phyloP scores from a whole-genome alignment of 2,329 filamentous ascomycete species.

The Biscogniauxia marginata region DNA sequence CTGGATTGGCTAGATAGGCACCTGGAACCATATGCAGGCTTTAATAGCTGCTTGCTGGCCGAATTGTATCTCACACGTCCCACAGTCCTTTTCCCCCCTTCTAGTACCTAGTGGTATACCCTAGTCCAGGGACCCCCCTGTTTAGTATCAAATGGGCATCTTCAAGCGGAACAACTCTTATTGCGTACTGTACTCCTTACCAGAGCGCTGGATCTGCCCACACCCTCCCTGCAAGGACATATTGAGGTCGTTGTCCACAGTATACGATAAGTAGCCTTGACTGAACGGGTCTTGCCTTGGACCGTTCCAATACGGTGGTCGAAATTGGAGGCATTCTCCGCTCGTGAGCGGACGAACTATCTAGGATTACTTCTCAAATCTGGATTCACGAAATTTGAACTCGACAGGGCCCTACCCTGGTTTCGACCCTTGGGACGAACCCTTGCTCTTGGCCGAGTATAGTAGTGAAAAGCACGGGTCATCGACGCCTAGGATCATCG shows the following conservation, averaged over 20 bases:
- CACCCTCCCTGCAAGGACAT: constrained; percentile 15
- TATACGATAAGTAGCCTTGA: constrained; percentile 9
- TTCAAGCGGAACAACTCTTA: constrained; percentile 23
- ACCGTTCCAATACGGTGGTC: background rate
- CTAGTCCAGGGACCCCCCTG: constrained; percentile 19
- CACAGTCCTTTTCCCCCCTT: background rate
- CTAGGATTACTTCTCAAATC: background rate
- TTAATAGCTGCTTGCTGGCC: background rate
- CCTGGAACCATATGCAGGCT: background rate
- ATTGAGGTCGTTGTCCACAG: constrained; percentile 8
- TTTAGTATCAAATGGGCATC: constrained; percentile 16
- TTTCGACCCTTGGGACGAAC: background rate
- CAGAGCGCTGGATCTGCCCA: constrained; percentile 19
- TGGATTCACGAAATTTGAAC: background rate
- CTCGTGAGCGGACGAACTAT: background rate
- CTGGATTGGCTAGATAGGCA: background rate
- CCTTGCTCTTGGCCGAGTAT: background rate
- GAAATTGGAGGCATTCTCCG: background rate
- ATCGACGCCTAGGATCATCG: background rate
- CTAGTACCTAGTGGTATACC: background rate
- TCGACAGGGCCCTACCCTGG: background rate
- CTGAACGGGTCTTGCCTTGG: background rate
- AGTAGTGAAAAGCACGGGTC: background rate
- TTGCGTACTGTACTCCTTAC: constrained; percentile 21
- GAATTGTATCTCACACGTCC: background rate